Base-by-base conservation (phyloP, 208 protist genomes). In the Jaenimonas drosophilae region DNA sequence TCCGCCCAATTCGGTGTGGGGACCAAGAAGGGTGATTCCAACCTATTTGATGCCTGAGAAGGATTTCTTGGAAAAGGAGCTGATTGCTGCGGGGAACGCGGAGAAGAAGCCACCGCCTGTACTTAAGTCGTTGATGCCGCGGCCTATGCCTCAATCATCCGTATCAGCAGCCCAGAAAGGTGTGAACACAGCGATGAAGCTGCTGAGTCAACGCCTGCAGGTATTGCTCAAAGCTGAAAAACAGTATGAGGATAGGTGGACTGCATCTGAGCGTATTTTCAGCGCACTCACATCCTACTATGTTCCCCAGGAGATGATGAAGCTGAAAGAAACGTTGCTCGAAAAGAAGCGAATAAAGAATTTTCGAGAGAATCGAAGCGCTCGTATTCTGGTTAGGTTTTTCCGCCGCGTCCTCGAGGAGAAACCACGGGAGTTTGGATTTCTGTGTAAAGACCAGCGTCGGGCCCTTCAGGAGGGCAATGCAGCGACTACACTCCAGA, bases 181-280 rank as follows among this genome's bases (percentile, higher is more conserved):
- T 12, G 39, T 65, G 43, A 21, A 47, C 26, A 56, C 21, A 24
- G 21, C 57, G 28, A 58, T 70, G 27, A 64, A 60, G 53, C 34
- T 89, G 19, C 49, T 89, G 24, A 67, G 51, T n/a, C 53, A 76
- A 40, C 68, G 80, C 4, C 59, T 89, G 28, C 34, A 34, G 29
- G 41, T 48, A 1, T 52, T 89, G 14, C 39, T 89, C 11, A 73
- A 75, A 38, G 71, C 59, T 2, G 80, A 89, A 45, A 57, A 56
- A 12, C 57, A 59, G 6, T 89, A 78, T 34, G 76, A 89, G 46
- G 73, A 80, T 28, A 61, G 62, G 29, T 89, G 80, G 80, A 54
- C 40, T 4, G 76, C 80, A 27, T 83, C 80, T 17, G 66, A 71
- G 39, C 62, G 66, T 24, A 59, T 89, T 21, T 59, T 55, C 31